Percentiles rank a stretch among this genome's conserved stretches.
These are phyloP conservation scores for Juncus effusus DNA, from an alignment of 176 grass and related monocot genomes.

Conservation along the genomic window DNA sequence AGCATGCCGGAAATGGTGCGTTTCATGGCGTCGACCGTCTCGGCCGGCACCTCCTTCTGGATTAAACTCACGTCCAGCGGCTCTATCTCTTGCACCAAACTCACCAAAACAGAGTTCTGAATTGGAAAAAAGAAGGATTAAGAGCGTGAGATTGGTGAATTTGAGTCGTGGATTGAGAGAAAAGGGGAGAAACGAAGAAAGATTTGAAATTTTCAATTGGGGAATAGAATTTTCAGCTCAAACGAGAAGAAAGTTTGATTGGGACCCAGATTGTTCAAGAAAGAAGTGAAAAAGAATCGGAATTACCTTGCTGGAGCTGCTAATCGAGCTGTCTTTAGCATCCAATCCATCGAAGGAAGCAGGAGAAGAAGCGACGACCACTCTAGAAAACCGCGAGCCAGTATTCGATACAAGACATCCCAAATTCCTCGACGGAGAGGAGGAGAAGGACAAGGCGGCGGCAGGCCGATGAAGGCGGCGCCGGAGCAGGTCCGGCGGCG, in stretches of 20 bases:
- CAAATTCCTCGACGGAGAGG: neutral
- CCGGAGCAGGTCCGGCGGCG: slow-evolving; percentile 27
- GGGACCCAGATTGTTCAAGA: neutral
- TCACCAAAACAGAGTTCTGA: slow-evolving; percentile 77
- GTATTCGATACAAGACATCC: slow-evolving; percentile 7
- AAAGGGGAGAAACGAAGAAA: neutral
- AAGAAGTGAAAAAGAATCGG: neutral
- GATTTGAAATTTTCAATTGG: neutral
- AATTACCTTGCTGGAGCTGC: slow-evolving; percentile 45
- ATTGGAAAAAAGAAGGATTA: slow-evolving; percentile 22
- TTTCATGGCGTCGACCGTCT: slow-evolving; percentile 95
- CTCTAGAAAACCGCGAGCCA: slow-evolving; percentile 12
- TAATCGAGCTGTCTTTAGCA: slow-evolving; percentile 35
- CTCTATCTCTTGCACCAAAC: slow-evolving; percentile 94
- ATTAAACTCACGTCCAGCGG: slow-evolving; percentile 81
- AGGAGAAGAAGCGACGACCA: slow-evolving; percentile 38
- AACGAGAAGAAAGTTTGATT: neutral
- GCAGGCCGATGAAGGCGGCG: neutral
- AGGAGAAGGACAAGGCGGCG: neutral
- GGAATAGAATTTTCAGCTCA: neutral
- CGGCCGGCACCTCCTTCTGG: slow-evolving; percentile 81
- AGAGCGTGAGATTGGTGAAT: neutral
- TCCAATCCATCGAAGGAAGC: slow-evolving; percentile 68
- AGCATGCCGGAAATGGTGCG: slow-evolving; percentile 97
- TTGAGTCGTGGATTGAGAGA: neutral